Base-by-base conservation (phyloP, 2,329 filamentous ascomycete genomes). In the Colletotrichum musicola region DNA sequence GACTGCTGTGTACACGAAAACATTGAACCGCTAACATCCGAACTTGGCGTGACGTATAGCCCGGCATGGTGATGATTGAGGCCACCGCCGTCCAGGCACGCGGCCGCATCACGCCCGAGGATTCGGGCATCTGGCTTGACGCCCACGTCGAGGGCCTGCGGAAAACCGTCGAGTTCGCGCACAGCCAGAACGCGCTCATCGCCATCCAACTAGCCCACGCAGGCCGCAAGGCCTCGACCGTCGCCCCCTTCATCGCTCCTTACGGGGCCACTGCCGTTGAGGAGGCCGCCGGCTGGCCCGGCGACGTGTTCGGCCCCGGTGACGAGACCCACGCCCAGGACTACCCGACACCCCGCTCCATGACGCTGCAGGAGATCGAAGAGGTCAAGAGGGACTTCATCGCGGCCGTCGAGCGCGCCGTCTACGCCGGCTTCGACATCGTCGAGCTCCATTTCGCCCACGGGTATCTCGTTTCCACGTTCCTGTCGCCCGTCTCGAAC, bases 361-460 rank as follows among this genome's bases (percentile, higher is more conserved):
- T 95, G 87, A 90, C 88, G 0, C 77, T 87, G 12, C 79, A 83
- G 0, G 89, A 94, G 60, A 95, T 96, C 66, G 81, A 87, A 59
- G 78, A 84, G 6, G 80, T 93, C 63, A 92, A 93, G 77, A 77
- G 77, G 6, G 87, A 86, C 2, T 94, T 88, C 78, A 85, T 82
- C 1, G 83, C 82, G 0, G 85, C 84, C 0, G 83, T 84, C 0
- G 81, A 83, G 70, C 81, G 89, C 10, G 85, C 92, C 1, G 76
- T 94, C 0, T 80, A 84, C 58, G 89, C 88, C 0, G 93, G 93
- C 0, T 88, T 92, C 71, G 90, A 92, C 73, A 87, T 88, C 4
- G 84, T 93, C 16, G 90, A 90, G 77, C 88, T 97, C 58, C 93
- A 96, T 81, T 88, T 86, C 72, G 93, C 93, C 0, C 93, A 96